Percentiles rank a stretch among this genome's conserved stretches.
Conservation (phyloP, 192 early-diverging fungal genomes). For the Coemansia umbellata region DNA sequence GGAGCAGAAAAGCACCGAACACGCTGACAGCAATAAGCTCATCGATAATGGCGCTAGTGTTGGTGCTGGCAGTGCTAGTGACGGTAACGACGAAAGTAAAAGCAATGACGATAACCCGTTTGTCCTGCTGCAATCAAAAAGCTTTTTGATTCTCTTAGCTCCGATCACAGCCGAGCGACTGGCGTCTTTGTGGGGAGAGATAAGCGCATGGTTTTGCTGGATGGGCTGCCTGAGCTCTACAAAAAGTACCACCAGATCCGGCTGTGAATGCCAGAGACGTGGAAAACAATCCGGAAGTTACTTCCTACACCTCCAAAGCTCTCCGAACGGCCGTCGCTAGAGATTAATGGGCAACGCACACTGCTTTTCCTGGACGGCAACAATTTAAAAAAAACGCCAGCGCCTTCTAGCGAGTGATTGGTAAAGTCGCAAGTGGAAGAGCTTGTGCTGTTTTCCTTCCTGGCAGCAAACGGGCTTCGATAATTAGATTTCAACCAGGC, state of each 20-base stretch:
- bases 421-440: constrained; percentile 5
- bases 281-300: constrained; percentile 1
- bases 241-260: background rate
- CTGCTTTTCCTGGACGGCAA: constrained; percentile 19
- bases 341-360: background rate
- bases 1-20: background rate
- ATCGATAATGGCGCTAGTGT: background rate
- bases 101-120: constrained; percentile 1
- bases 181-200: constrained; percentile 20
- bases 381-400: constrained; percentile 15
- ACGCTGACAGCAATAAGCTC: background rate
- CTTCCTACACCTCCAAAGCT: constrained; percentile 2
- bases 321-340: constrained; percentile 3
- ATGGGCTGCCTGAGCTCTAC: constrained; percentile 13
- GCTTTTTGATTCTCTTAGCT: background rate
- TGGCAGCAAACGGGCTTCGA: constrained; percentile 28
- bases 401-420: constrained; percentile 10
- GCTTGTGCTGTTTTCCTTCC: constrained; percentile 25
- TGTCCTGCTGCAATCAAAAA: no score
- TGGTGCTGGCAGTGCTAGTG: background rate
- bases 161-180: constrained; percentile 13
- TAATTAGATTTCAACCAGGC: constrained; percentile 12
- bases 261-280: constrained; percentile 12
- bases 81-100: constrained; percentile 17
- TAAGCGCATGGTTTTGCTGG: constrained; percentile 29